A percentile compares a stretch with the other conserved stretches of the same genome.
These are phyloP conservation scores for Mycena pura DNA, from an alignment of 768 basidiomycete species.

Conservation along the genomic window DNA sequence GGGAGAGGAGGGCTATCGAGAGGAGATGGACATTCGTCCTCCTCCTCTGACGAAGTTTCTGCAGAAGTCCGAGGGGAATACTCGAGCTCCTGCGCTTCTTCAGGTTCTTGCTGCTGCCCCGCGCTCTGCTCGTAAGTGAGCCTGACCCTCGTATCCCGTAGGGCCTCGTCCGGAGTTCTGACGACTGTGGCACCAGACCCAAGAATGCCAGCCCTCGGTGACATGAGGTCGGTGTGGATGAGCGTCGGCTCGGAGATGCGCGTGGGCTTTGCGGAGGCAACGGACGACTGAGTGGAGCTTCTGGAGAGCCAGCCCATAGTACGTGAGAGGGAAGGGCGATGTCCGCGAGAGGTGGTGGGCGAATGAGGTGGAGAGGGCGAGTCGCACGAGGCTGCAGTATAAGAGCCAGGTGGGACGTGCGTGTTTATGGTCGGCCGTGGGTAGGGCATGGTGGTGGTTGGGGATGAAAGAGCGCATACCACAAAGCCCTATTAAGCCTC, in stretches of 20 bases:
- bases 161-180: slow-evolving; percentile 80
- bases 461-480: slow-evolving; percentile 6
- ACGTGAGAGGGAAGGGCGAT: slow-evolving; percentile 48
- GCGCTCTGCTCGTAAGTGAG: slow-evolving; percentile 43
- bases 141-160: slow-evolving; percentile 56
- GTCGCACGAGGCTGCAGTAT: slow-evolving; percentile 24
- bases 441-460: slow-evolving; percentile 34
- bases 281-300: slow-evolving; percentile 39
- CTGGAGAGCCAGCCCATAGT: slow-evolving; percentile 63
- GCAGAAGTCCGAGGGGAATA: slow-evolving; percentile 15
- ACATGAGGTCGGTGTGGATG: slow-evolving; percentile 45
- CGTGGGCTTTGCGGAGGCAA: slow-evolving; percentile 35
- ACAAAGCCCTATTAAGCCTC: not conserved
- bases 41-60: slow-evolving; percentile 19
- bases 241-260: slow-evolving; percentile 53
- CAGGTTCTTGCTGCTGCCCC: slow-evolving; percentile 15
- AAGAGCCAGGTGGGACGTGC: slow-evolving; percentile 29
- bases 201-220: slow-evolving; percentile 56
- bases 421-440: slow-evolving; percentile 25
- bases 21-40: slow-evolving; percentile 36
- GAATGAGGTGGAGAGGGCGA: slow-evolving; percentile 33
- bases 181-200: slow-evolving; percentile 81
- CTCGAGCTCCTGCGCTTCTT: not conserved
- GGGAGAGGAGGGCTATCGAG: slow-evolving; percentile 62
- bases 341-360: slow-evolving; percentile 32